A percentile compares a stretch with the other conserved stretches of the same genome.
These are phyloP conservation scores for Trichoderma semiorbis DNA, from an alignment of 2,329 filamentous ascomycete genomes.

Conservation along the genomic window DNA sequence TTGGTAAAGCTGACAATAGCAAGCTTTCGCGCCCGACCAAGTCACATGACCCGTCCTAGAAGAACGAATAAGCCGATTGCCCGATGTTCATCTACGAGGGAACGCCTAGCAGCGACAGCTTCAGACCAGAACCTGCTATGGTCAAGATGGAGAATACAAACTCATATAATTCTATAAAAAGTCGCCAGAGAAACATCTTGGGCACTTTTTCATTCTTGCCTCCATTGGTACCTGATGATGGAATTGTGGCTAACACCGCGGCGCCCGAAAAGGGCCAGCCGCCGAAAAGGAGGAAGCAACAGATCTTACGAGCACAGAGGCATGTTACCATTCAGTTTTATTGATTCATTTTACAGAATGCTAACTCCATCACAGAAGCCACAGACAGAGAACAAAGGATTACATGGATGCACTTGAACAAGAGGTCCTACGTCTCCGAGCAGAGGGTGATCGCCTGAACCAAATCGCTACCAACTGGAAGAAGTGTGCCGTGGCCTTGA, in stretches of 20 bases:
- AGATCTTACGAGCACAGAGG: slow-evolving; percentile 8
- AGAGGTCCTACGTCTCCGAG: slow-evolving; percentile 7
- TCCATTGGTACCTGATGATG: neutral
- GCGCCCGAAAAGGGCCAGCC: neutral
- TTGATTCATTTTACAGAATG: neutral
- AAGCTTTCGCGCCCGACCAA: neutral
- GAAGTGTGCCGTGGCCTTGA: neutral
- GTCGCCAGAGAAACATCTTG: slow-evolving; percentile 6
- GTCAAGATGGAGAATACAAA: slow-evolving; percentile 7
- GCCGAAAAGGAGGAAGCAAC: slow-evolving; percentile 6
- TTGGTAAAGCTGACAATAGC: neutral
- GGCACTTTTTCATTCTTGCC: slow-evolving; percentile 2
- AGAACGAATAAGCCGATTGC: neutral
- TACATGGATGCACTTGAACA: slow-evolving; percentile 6
- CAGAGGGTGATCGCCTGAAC: neutral
- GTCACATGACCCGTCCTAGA: neutral
- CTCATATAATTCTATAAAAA: slow-evolving; percentile 3
- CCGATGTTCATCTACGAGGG: slow-evolving; percentile 7
- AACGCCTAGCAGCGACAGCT: neutral
- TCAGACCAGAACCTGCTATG: neutral
- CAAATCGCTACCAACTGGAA: slow-evolving; percentile 7
- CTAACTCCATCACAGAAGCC: neutral
- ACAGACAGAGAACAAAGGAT: slow-evolving; percentile 8
- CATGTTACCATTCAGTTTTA: neutral
- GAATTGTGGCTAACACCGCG: neutral